Evolutionary conservation across 805 yeast species (phyloP).

Genomic region (Zygosaccharomyces gambellarensis): DNA sequence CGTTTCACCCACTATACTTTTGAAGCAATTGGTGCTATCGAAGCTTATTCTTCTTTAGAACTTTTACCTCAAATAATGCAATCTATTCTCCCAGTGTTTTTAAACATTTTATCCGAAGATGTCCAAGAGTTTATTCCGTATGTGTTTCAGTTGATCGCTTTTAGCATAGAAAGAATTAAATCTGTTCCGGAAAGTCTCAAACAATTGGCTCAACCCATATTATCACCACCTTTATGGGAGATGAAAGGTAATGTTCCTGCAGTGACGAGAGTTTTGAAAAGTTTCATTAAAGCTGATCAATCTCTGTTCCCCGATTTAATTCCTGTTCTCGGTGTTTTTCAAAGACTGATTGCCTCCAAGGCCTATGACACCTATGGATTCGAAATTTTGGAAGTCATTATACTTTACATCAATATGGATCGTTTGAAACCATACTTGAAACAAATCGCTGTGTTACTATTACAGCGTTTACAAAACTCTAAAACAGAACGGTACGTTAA

Average conservation of each 20-base stretch:
- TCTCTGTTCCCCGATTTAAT: conserved; percentile 45
- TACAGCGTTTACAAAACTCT: conserved; percentile 75
- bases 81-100: conserved; percentile 59
- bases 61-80: conserved; percentile 34
- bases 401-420: conserved; percentile 50
- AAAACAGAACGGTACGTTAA: conserved; percentile 79
- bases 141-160: conserved; percentile 84
- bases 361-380: conserved; percentile 78
- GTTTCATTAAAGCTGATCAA: conserved; percentile 47
- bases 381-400: conserved; percentile 70
- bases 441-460: conserved; percentile 68
- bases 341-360: conserved; percentile 81
- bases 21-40: conserved; percentile 76
- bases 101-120: conserved; percentile 69
- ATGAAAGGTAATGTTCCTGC: conserved; percentile 91
- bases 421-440: conserved; percentile 51
- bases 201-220: conserved; percentile 69
- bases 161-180: conserved; percentile 51
- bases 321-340: conserved; percentile 94
- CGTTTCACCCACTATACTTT: conserved; percentile 85
- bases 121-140: conserved; percentile 94
- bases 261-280: conserved; percentile 69
- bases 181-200: conserved; percentile 62
- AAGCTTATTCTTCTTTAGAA: conserved; percentile 45
- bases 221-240: conserved; percentile 94